Evolutionary conservation across 345 rosid species (phyloP).

Genomic region (Salix purpurea): DNA sequence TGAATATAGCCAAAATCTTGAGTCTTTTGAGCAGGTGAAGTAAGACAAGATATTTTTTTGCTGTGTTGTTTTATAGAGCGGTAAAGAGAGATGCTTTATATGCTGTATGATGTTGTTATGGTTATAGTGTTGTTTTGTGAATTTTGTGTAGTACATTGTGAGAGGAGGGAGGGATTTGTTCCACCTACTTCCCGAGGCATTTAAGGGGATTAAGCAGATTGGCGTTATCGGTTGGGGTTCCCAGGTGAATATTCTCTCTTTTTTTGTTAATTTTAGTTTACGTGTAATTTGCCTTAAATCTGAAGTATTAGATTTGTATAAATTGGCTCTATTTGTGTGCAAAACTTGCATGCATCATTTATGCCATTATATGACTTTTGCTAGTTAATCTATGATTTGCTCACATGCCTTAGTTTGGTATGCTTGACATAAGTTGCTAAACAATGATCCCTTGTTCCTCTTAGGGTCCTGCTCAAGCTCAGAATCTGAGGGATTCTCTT

Average conservation of each 20-base stretch:
- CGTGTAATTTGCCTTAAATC: background rate
- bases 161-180: constrained; percentile 96
- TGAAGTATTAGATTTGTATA: background rate
- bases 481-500: constrained; percentile 88
- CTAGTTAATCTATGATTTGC: background rate
- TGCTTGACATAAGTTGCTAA: background rate
- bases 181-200: constrained; percentile 69
- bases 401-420: background rate
- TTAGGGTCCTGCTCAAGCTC: constrained; percentile 95
- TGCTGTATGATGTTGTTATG: background rate
- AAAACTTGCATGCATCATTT: background rate
- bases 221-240: constrained; percentile 98
- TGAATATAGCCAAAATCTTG: background rate
- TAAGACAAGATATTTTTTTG: background rate
- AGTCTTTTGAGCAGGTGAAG: background rate
- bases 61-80: background rate
- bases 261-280: background rate
- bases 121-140: background rate
- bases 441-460: background rate
- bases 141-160: constrained; percentile 64
- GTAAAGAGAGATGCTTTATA: background rate
- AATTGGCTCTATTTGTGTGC: background rate
- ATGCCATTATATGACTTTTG: background rate
- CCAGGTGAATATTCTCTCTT: constrained; percentile 39
- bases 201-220: constrained; percentile 86